Evolutionary conservation across 306 rosid species (phyloP).

Genomic region (Cucurbita argyrosperma): DNA sequence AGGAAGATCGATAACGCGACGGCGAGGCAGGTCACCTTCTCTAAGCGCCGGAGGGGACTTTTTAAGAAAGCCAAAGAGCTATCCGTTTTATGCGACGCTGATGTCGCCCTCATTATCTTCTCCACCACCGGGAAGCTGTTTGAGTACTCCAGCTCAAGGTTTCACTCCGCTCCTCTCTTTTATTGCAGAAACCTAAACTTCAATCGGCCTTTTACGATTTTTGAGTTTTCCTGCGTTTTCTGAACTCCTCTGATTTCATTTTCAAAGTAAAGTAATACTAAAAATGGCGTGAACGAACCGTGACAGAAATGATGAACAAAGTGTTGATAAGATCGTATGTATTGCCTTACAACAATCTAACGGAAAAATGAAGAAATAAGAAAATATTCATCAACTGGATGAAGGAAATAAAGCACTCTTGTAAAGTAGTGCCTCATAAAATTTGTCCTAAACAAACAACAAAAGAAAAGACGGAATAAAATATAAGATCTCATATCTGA

Average conservation of each 20-base stretch:
- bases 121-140: slow-evolving; percentile 80
- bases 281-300: background rate
- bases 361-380: background rate
- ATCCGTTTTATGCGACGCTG: slow-evolving; percentile 90
- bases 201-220: background rate
- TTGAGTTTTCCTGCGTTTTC: background rate
- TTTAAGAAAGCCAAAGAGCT: slow-evolving; percentile 89
- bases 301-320: background rate
- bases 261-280: background rate
- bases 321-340: background rate
- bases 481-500: too few species aligned
- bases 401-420: background rate
- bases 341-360: background rate
- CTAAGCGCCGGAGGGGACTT: slow-evolving; percentile 78
- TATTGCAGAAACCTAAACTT: background rate
- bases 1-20: slow-evolving; percentile 86
- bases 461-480: background rate
- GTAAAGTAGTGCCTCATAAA: background rate
- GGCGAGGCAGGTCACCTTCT: slow-evolving; percentile 89
- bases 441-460: background rate
- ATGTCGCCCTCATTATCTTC: slow-evolving; percentile 69
- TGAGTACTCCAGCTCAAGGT: slow-evolving; percentile 75
- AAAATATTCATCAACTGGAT: background rate
- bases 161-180: background rate
- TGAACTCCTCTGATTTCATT: background rate